A percentile compares a stretch with the other conserved stretches of the same genome.
Evolutionary conservation across 139 green algal genomes (phyloP).

Genomic region (Closterium sp.): DNA sequence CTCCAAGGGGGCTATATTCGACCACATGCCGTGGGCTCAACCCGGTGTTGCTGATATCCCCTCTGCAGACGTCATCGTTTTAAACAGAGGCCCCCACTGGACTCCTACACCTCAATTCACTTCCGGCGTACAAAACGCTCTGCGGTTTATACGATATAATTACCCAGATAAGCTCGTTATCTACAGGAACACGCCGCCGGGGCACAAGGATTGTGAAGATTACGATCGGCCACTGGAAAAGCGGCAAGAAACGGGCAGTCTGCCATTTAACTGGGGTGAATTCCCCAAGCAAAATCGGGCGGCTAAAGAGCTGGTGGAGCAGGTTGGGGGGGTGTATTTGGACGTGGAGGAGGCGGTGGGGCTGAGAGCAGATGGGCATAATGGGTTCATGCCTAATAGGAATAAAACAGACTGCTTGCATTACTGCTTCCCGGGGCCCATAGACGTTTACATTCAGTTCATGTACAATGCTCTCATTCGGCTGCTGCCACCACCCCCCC

Average conservation of each 20-base stretch:
- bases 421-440: neutral
- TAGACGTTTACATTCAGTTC: neutral
- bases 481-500: neutral
- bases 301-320: constrained; percentile 7
- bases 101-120: neutral
- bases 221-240: neutral
- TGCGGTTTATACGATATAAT: neutral
- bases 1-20: neutral
- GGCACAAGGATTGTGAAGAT: neutral
- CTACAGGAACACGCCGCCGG: neutral
- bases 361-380: neutral
- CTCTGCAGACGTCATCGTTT: neutral
- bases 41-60: neutral
- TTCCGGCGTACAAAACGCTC: neutral
- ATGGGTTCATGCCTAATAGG: neutral
- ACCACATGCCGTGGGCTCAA: neutral
- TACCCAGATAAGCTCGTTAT: neutral
- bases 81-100: neutral
- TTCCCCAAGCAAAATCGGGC: neutral
- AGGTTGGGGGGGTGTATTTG: constrained; percentile 1
- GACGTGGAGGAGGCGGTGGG: neutral
- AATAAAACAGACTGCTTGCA: neutral
- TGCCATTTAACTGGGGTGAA: neutral
- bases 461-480: neutral
- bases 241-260: neutral